Evolutionary conservation across 2,329 filamentous ascomycete genomes (phyloP).

Genomic region (Trichophyton benhamiae): DNA sequence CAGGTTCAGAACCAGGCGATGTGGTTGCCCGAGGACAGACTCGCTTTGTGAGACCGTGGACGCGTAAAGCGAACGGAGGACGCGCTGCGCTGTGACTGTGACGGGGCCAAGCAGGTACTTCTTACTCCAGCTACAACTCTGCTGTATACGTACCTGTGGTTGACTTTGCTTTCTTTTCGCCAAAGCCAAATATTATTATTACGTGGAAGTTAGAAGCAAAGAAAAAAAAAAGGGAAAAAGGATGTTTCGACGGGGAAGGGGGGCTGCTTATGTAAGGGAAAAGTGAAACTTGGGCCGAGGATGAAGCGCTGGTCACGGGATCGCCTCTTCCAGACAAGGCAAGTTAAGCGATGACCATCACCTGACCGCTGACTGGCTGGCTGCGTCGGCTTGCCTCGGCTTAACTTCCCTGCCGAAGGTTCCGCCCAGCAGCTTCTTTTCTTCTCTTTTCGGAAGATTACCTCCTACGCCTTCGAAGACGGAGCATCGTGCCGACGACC

Average conservation of each 20-base stretch:
- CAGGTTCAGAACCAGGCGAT: not conserved
- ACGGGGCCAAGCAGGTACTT: too few species aligned
- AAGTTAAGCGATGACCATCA: slow-evolving; percentile 1
- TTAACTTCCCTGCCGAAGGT: not conserved
- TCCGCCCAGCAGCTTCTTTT: not conserved
- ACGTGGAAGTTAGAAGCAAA: not conserved
- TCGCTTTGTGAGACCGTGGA: not conserved
- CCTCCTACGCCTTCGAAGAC: not conserved
- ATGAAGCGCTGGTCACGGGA: not conserved
- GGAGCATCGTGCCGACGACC: not conserved
- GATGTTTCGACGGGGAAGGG: too few species aligned
- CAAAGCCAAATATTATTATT: not conserved
- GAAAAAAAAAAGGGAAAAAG: too few species aligned
- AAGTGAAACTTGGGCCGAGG: not conserved
- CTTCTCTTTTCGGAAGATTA: not conserved
- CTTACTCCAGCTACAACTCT: too few species aligned
- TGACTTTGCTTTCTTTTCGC: too few species aligned
- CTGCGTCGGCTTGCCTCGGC: not conserved
- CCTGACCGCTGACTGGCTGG: not conserved
- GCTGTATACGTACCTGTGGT: too few species aligned
- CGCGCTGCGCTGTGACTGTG: not conserved
- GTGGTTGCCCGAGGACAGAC: not conserved
- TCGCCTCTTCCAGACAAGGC: not conserved
- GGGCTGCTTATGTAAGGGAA: not conserved
- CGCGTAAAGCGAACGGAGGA: not conserved